Base-by-base conservation (phyloP, 2,329 filamentous ascomycete species). In the Fusarium torulosum region DNA sequence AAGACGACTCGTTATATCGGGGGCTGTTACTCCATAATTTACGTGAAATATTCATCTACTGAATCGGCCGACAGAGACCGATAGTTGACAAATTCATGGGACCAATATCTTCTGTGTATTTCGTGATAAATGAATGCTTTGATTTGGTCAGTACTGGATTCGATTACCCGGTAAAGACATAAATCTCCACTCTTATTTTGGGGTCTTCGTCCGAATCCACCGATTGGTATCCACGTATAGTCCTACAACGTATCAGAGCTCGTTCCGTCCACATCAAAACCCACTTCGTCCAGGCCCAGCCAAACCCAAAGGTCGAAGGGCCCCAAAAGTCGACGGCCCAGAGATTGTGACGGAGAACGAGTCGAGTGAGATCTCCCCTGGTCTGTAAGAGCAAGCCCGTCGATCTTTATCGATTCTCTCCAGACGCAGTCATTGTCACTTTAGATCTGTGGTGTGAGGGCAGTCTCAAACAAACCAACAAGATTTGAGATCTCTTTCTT, bases 341-440 rank as follows among this genome's bases (percentile, higher is more conserved):
- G 57, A 58, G 50, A 60, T 67, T 68, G 42, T 47, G 46, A 53
- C 45, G 61, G 51, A 53, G 37, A 50, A 54, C 29, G 52, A 69
- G 57, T 50, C 33, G 59, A 63, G 59, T 59, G 59, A 64, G 60
- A 63, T 64, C 59, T 56, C 35, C 56, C 65, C 66, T 49, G 41
- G 66, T 66, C 56, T 68, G 65, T 63, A 63, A 69, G 65, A 68
- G 56, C 46, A 40, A 64, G 59, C 29, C 52, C 35, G 65, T 68
- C 65, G 65, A 68, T 67, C 65, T 55, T 60, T 53, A 51, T 46
- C 50, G 54, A 49, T 43, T 52, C 40, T 38, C 40, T 42, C 40
- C 55, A 13, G 20, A 53, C 38, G 20, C 46, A 46, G 49, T 44
- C 38, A 46, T 47, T 56, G 29, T 41, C 42, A 44, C 44, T 25